Evolutionary conservation across 2,329 filamentous ascomycete species (phyloP).

Genomic region (Anisogramma anomala): DNA sequence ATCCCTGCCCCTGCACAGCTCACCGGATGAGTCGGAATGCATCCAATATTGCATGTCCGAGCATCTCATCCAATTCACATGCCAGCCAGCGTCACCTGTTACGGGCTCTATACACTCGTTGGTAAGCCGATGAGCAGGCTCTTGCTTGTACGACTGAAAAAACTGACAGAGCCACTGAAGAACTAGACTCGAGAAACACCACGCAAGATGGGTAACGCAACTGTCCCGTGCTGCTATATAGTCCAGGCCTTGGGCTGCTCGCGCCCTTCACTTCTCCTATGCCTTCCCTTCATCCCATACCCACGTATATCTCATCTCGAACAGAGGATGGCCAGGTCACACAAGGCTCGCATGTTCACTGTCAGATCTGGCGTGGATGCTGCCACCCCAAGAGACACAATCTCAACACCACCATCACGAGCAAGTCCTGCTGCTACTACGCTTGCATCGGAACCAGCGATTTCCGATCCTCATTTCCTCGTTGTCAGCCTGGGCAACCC

Average conservation of each 20-base stretch:
- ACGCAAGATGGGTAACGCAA: no score
- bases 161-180: background rate
- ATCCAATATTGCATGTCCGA: no score
- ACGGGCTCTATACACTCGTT: no score
- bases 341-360: background rate
- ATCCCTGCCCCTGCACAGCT: no score
- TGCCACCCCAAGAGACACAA: background rate
- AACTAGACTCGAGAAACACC: no score
- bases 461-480: constrained; percentile 53
- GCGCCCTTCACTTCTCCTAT: background rate
- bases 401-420: background rate
- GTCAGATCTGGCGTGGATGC: background rate
- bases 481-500: constrained; percentile 85
- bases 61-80: no score
- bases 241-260: constrained; percentile 1
- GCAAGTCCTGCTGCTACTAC: no score
- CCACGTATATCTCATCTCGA: background rate
- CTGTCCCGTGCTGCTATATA: background rate
- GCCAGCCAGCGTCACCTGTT: no score
- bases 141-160: no score
- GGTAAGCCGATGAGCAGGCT: no score
- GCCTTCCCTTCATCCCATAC: background rate
- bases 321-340: background rate
- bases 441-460: no score
- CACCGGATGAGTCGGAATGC: no score